phyloP scores from a whole-genome alignment of 2,329 filamentous ascomycete genomes.

The Sporothrix brasiliensis region DNA sequence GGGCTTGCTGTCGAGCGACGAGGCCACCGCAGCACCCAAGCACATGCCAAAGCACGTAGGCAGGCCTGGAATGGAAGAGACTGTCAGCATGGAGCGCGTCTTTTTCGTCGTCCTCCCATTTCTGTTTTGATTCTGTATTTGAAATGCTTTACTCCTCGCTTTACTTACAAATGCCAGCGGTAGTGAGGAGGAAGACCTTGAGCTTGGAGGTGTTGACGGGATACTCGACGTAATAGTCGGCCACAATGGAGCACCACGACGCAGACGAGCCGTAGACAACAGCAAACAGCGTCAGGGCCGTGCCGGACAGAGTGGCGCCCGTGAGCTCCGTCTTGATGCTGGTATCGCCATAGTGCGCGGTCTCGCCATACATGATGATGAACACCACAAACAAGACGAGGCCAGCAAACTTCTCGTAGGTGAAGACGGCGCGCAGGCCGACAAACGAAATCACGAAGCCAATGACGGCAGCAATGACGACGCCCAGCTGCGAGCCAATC shows the following conservation, averaged over 20 bases:
- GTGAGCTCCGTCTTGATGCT: constrained; percentile 42
- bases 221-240: constrained; percentile 54
- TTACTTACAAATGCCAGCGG: constrained; percentile 47
- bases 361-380: constrained; percentile 53
- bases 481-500: constrained; percentile 55
- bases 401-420: constrained; percentile 57
- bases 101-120: not conserved
- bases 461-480: constrained; percentile 55
- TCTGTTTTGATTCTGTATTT: too few species aligned
- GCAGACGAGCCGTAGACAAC: constrained; percentile 54
- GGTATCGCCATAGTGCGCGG: constrained; percentile 48
- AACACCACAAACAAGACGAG: constrained; percentile 53
- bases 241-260: constrained; percentile 52
- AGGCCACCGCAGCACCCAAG: constrained; percentile 65
- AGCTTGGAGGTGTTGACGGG: constrained; percentile 50
- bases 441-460: constrained; percentile 56
- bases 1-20: constrained; percentile 58
- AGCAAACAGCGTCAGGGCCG: constrained; percentile 49
- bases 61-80: constrained; percentile 39
- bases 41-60: constrained; percentile 60
- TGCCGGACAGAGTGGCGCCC: constrained; percentile 46
- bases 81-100: too few species aligned
- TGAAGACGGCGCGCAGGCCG: constrained; percentile 53
- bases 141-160: too few species aligned
- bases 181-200: constrained; percentile 54